Conservation (phyloP, 2,329 filamentous ascomycete genomes). For the Fusarium cicatricum region DNA sequence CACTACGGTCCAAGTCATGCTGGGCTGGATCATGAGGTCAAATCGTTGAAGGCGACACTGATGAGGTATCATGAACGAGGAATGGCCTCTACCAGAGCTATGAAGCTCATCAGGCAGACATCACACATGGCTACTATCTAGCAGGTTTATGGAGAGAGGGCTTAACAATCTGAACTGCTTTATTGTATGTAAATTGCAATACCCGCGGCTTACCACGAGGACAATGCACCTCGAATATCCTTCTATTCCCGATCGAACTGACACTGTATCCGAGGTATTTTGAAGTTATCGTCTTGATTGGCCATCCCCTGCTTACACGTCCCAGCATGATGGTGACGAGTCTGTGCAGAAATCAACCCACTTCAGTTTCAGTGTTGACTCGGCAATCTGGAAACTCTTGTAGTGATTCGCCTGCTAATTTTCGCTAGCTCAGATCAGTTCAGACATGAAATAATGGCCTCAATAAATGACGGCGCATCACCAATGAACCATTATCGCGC, state of each 20-base stretch:
- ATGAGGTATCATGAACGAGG: too few relatives aligned
- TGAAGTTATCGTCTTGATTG: constrained; percentile 1
- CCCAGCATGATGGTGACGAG: constrained; percentile 5
- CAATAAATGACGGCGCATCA: neutral
- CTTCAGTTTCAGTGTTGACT: constrained; percentile 14
- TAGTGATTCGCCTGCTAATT: constrained; percentile 6
- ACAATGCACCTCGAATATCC: neutral
- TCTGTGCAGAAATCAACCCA: constrained; percentile 3
- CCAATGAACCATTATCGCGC: constrained; percentile 14
- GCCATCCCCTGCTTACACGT: constrained; percentile 2
- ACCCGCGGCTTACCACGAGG: too few relatives aligned
- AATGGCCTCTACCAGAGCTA: too few relatives aligned
- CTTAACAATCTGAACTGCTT: too few relatives aligned
- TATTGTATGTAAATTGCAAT: too few relatives aligned
- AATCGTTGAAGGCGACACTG: neutral
- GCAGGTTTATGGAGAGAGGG: too few relatives aligned
- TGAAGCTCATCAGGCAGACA: too few relatives aligned
- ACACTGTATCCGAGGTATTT: neutral
- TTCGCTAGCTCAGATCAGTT: neutral
- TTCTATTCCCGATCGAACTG: too few relatives aligned
- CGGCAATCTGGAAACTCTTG: neutral
- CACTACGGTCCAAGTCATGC: neutral
- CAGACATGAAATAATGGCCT: neutral
- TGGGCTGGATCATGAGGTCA: neutral
- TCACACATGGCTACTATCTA: too few relatives aligned